Conservation (phyloP, 2,329 filamentous ascomycete genomes). For the Venturia oleaginea region DNA sequence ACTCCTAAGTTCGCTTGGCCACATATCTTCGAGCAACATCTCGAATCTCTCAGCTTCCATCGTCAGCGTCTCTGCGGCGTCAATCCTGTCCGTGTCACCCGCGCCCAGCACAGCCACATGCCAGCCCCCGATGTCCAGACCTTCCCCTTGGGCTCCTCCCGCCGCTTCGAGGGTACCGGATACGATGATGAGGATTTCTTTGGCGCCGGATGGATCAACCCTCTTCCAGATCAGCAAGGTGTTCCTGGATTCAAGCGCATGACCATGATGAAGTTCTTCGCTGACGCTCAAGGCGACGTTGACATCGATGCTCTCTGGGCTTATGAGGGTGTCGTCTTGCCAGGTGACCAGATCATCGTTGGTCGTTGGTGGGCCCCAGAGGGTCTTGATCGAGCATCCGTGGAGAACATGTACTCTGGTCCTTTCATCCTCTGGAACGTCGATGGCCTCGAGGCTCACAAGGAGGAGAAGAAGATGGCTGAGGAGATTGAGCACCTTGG, state of each 20-base stretch:
- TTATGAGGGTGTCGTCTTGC: slow-evolving; percentile 40
- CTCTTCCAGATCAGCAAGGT: slow-evolving; percentile 37
- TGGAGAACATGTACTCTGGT: slow-evolving; percentile 25
- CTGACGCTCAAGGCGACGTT: slow-evolving; percentile 22
- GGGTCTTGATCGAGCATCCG: slow-evolving; percentile 18
- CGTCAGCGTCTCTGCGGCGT: slow-evolving; percentile 14
- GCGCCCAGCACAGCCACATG: slow-evolving; percentile 23
- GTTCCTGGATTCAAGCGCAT: slow-evolving; percentile 47
- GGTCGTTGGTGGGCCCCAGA: slow-evolving; percentile 37
- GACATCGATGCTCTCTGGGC: slow-evolving; percentile 34
- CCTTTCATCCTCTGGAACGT: slow-evolving; percentile 34
- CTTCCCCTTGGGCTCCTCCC: slow-evolving; percentile 9
- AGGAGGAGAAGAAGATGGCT: not conserved
- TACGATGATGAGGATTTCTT: slow-evolving; percentile 28
- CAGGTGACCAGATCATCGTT: slow-evolving; percentile 37
- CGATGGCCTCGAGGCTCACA: not conserved
- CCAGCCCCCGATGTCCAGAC: not conserved
- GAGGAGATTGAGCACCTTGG: not conserved
- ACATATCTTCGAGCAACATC: slow-evolving; percentile 30
- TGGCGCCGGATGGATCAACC: slow-evolving; percentile 40
- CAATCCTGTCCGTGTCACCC: slow-evolving; percentile 18
- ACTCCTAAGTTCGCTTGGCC: slow-evolving; percentile 27
- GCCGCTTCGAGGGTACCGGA: slow-evolving; percentile 30
- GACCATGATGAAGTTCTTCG: slow-evolving; percentile 45
- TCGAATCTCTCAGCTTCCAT: slow-evolving; percentile 24